A percentile compares a stretch with the other conserved stretches of the same genome.
These are phyloP conservation scores for Podospora tetraspora DNA, from an alignment of 495 filamentous ascomycete genomes.

Conservation along the genomic window DNA sequence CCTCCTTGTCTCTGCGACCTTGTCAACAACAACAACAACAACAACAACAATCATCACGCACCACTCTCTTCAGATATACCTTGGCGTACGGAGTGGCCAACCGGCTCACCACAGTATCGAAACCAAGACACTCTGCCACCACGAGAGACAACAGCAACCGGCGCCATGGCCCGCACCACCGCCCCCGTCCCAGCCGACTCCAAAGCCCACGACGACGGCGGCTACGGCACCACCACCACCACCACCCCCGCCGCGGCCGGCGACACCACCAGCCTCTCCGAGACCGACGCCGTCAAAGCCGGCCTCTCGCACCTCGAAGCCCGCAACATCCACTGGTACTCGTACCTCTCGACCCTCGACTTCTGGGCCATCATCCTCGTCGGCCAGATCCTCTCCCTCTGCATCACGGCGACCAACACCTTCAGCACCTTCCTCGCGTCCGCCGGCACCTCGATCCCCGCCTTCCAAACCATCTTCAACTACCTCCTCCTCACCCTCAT, in stretches of 20 bases:
- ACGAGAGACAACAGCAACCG: background rate
- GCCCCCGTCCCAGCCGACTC: conserved; percentile 5
- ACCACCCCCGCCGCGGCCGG: conserved; percentile 11
- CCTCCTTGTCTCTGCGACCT: conserved; percentile 7
- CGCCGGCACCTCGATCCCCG: conserved; percentile 77
- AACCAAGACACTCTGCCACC: background rate
- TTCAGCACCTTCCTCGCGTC: conserved; percentile 69
- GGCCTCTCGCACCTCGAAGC: conserved; percentile 42
- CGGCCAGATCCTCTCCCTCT: conserved; percentile 82
- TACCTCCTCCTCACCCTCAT: conserved; percentile 79
- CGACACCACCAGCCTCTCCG: conserved; percentile 9
- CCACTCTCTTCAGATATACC: background rate
- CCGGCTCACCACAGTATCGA: background rate
- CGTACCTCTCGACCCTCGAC: conserved; percentile 74
- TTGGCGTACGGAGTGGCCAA: background rate
- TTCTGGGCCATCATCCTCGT: conserved; percentile 80
- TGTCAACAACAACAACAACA: background rate
- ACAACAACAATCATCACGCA: background rate
- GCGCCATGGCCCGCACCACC: conserved; percentile 13
- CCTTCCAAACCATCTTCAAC: conserved; percentile 93
- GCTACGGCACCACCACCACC: conserved; percentile 6
- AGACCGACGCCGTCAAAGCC: conserved; percentile 29
- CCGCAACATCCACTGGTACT: conserved; percentile 58
- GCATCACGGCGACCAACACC: conserved; percentile 85
- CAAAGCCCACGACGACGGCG: conserved; percentile 21